phyloP scores from a whole-genome alignment of 148 eudicot species.

The Cornus florida region DNA sequence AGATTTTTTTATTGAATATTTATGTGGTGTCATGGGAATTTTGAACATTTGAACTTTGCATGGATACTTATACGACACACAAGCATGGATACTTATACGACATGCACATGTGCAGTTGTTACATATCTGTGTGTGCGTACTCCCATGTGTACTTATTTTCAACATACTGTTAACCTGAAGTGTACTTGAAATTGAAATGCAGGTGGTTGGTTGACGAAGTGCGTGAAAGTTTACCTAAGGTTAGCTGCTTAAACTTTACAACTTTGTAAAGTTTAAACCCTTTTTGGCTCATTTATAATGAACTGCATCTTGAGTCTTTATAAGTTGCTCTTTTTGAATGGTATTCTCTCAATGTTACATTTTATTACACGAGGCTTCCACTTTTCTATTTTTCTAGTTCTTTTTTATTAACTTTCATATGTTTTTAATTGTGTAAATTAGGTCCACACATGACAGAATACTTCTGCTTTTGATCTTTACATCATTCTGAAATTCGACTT shows the following conservation, averaged over 20 bases:
- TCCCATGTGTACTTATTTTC: neutral
- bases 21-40: neutral
- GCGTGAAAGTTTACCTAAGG: conserved; percentile 89
- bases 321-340: neutral
- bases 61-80: neutral
- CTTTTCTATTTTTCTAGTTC: neutral
- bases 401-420: neutral
- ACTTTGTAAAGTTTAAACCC: neutral
- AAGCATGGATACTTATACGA: neutral
- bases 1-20: neutral
- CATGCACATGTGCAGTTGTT: neutral
- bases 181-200: conserved; percentile 17
- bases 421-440: neutral
- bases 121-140: neutral
- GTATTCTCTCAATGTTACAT: neutral
- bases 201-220: conserved; percentile 99
- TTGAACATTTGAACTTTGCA: neutral
- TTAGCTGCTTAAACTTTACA: conserved; percentile 21
- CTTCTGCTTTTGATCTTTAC: neutral
- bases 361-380: too few relatives aligned
- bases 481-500: neutral
- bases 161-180: neutral
- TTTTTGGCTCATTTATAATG: neutral
- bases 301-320: neutral
- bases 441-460: neutral